Evolutionary conservation across 345 rosid genomes (phyloP).

Genomic region (Aethionema arabicum): DNA sequence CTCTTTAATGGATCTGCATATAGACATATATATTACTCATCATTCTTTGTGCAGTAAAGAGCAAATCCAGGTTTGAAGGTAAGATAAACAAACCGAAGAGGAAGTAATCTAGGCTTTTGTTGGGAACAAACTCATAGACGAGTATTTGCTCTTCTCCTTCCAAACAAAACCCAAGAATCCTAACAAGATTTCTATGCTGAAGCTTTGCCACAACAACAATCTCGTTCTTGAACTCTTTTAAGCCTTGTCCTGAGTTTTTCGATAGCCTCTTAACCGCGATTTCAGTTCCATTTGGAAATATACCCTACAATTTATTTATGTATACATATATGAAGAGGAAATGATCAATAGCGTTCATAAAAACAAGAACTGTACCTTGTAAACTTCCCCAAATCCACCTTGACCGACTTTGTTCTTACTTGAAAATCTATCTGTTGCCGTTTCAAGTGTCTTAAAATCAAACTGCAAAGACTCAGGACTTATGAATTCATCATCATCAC

Average conservation of each 20-base stretch:
- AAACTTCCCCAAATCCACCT: conserved; percentile 36
- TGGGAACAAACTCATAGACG: conserved; percentile 42
- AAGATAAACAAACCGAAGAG: conserved; percentile 32
- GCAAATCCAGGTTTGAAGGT: background rate
- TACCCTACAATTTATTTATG: conserved; percentile 35
- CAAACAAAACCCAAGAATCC: conserved; percentile 41
- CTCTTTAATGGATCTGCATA: no score
- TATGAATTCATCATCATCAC: conserved; percentile 13
- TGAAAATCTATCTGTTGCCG: conserved; percentile 13
- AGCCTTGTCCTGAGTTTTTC: conserved; percentile 41
- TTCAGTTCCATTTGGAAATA: conserved; percentile 32
- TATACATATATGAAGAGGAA: conserved; percentile 8
- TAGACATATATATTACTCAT: no score
- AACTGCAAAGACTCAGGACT: conserved; percentile 17
- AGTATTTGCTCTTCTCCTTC: conserved; percentile 44
- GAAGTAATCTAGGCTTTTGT: conserved; percentile 41
- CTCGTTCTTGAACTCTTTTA: conserved; percentile 47
- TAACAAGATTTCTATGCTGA: conserved; percentile 50
- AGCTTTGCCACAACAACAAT: conserved; percentile 44
- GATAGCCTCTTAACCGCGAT: conserved; percentile 49
- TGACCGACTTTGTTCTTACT: conserved; percentile 18
- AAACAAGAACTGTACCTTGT: conserved; percentile 16
- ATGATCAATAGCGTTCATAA: background rate
- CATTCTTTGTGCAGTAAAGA: background rate
- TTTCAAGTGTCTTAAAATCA: conserved; percentile 28